Percentiles rank a stretch among this genome's conserved stretches.
phyloP scores from a whole-genome alignment of 306 rosid genomes.

The Erythrophleum fordii region DNA sequence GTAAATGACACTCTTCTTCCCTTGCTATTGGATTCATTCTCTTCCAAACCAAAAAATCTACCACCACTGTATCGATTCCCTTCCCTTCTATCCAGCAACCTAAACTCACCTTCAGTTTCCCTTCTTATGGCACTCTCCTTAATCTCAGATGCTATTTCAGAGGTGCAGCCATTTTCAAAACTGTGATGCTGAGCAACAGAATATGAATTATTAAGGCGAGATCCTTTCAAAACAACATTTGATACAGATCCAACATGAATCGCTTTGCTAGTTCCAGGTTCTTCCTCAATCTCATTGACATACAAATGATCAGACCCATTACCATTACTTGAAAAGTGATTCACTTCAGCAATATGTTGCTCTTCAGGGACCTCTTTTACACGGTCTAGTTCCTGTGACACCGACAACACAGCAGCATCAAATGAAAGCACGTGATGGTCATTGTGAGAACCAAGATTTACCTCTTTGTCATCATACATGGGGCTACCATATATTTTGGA shows the following conservation, averaged over 20 bases:
- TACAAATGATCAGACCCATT: conserved; percentile 41
- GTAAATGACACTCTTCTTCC: conserved; percentile 87
- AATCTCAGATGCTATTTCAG: conserved; percentile 56
- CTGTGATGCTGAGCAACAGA: conserved; percentile 50
- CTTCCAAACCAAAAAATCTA: conserved; percentile 83
- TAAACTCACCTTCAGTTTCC: conserved; percentile 94
- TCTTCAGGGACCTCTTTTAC: conserved; percentile 81
- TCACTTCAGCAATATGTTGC: conserved; percentile 49
- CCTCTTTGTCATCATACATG: conserved; percentile 69
- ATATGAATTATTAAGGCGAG: conserved; percentile 49
- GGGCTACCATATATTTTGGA: conserved; percentile 85
- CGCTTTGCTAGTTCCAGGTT: conserved; percentile 53
- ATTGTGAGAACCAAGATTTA: conserved; percentile 50
- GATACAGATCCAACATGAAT: conserved; percentile 36
- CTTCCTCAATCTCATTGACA: conserved; percentile 65
- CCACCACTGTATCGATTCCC: conserved; percentile 70
- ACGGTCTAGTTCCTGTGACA: conserved; percentile 81
- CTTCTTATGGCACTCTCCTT: conserved; percentile 95
- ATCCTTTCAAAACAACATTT: conserved; percentile 45
- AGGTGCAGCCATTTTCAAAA: conserved; percentile 62
- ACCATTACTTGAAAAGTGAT: conserved; percentile 47
- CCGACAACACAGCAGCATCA: conserved; percentile 82
- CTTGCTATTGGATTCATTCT: conserved; percentile 59
- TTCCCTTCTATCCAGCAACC: conserved; percentile 87
- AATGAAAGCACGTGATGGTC: conserved; percentile 77